Evolutionary conservation across 805 yeast genomes (phyloP), one percentile per base, ranked within the genome.

Genomic region (Candida nanaspora): DNA sequence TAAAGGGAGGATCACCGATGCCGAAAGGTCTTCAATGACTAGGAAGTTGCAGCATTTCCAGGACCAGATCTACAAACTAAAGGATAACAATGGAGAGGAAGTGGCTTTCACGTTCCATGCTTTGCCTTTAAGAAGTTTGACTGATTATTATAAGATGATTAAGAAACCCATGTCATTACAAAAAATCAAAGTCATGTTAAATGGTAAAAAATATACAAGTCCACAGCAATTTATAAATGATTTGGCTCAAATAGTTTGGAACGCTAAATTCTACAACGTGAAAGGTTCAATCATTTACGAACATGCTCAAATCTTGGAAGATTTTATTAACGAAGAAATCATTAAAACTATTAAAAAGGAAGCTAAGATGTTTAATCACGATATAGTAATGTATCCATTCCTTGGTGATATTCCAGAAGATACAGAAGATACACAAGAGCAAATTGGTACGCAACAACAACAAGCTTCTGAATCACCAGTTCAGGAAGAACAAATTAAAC

Each of bases 221-320:
- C 76, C 86, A 1, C 83, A 80, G 50, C 80, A 78, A 35, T 88
- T 86, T 58, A 64, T 89, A 29, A 72, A 68, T 42, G 96, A 89
- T 59, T 57, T 89, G 44, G 86, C 82, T 0, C 94, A 86, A 59
- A 83, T 91, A 39, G 75, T 86, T 1, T 86, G 95, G 88, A 91
- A 91, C 56, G 96, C 97, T 3, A 76, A 86, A 45, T 75, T 81
- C 36, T 91, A 82, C 61, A 91, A 91, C 61, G 79, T 78, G 43
- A 80, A 78, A 46, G 79, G 72, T 13, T 77, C 88, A 1, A 66
- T 66, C 15, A 82, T 84, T 40, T 84, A 82, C 61, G 68, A 69
- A 20, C 84, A 82, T 50, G 96, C 88, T 3, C 66, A 69, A 16
- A 65, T 78, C 19, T 59, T 82, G 46, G 82, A 82, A 50, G 58